Base-by-base conservation (phyloP, 805 yeast genomes). In the Sugiyamaella lignohabitans region DNA sequence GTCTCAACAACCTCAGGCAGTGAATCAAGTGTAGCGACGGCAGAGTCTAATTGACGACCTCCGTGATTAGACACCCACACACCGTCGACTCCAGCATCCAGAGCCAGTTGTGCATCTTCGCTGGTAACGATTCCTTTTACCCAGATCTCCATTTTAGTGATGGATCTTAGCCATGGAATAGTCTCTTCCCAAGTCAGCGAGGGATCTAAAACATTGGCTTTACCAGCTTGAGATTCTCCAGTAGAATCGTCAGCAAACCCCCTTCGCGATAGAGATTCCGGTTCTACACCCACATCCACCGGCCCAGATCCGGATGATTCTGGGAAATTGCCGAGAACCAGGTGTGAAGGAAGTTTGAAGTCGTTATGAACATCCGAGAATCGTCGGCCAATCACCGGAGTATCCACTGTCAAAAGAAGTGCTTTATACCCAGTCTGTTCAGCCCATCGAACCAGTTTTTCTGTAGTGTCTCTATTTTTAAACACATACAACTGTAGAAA, bases 41-140 rank as follows among this genome's bases (percentile, higher is more conserved):
- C 70, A 36, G 73, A 76, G 54, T 83, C 89, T 40, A 84, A 67
- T 59, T 82, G 87, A 46, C 88, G 68, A 6, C 88, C 89, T 21
- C 88, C 88, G 61, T 83, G 87, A 58, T 84, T 83, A 10, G 87
- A 80, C 5, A 84, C 68, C 45, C 82, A 73, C 19, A 80, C 76
- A 5, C 86, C 89, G 43, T 76, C 76, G 24, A 79, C 75, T 0
- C 85, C 86, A 45, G 74, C 65, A 46, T 76, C 75, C 3, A 75
- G 73, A 3, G 88, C 85, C 42, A 64, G 61, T 14, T 79, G 63
- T 2, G 81, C 75, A 58, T 84, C 89, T 51, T 80, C 87, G 11
- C 76, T 77, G 5, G 82, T 68, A 59, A 81, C 82, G 11, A 83
- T 67, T 2, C 89, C 89, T 59, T 83, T 83, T 51, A 72, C 67